Conservation (phyloP, 2,329 filamentous ascomycete genomes). For the Fusarium verrucosum region DNA sequence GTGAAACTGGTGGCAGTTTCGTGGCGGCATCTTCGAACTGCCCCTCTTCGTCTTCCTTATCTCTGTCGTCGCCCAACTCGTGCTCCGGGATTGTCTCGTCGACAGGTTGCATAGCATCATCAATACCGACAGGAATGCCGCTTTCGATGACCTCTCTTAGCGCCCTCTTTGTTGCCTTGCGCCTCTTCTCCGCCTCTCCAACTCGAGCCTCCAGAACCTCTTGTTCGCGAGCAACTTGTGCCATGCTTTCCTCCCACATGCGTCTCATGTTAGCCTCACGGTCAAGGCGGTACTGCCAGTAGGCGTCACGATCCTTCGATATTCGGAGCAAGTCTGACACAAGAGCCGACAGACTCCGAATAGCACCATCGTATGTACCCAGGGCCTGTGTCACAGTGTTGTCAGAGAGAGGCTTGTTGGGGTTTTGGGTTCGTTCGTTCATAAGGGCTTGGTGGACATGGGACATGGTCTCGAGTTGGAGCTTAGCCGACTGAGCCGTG, state of each 20-base stretch:
- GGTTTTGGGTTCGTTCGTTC: conserved; percentile 71
- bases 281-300: conserved; percentile 95
- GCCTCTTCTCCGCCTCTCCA: conserved; percentile 88
- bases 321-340: conserved; percentile 90
- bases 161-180: conserved; percentile 87
- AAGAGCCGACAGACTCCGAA: conserved; percentile 84
- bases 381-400: conserved; percentile 79
- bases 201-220: conserved; percentile 89
- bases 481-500: conserved; percentile 90
- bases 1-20: conserved; percentile 9
- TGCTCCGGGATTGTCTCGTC: conserved; percentile 46
- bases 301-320: conserved; percentile 90
- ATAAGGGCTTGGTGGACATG: conserved; percentile 86
- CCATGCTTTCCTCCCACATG: conserved; percentile 99
- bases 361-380: conserved; percentile 86
- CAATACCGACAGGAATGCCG: conserved; percentile 48
- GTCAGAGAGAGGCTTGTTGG: conserved; percentile 78
- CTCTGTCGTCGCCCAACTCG: conserved; percentile 42
- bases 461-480: conserved; percentile 90
- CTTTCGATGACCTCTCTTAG: conserved; percentile 83
- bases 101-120: conserved; percentile 41
- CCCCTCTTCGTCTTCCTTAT: conserved; percentile 32
- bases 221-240: conserved; percentile 92
- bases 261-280: conserved; percentile 89
- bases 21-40: conserved; percentile 39